These are phyloP conservation scores for Coprinellus micaceus DNA, from an alignment of 768 basidiomycete genomes.

Conservation along the genomic window DNA sequence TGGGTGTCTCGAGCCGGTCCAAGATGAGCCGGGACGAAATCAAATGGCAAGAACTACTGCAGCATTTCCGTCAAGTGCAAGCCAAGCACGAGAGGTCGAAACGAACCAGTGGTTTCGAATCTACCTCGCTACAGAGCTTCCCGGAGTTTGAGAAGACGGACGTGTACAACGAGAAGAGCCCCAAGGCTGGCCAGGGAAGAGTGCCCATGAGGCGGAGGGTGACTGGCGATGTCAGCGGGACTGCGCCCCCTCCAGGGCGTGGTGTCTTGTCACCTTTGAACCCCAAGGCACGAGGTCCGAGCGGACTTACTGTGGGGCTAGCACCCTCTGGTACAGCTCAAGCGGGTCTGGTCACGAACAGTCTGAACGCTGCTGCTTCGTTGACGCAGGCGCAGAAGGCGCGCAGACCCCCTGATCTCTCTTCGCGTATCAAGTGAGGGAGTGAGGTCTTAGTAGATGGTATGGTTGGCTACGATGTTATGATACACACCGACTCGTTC, in stretches of 20 bases:
- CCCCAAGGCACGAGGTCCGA: constrained; percentile 58
- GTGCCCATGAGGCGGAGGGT: constrained; percentile 59
- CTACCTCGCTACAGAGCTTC: constrained; percentile 46
- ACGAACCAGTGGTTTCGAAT: constrained; percentile 68
- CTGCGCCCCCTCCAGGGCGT: constrained; percentile 28
- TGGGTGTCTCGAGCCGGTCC: constrained; percentile 54
- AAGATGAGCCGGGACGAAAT: constrained; percentile 86
- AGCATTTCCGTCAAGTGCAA: constrained; percentile 90
- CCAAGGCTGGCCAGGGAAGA: constrained; percentile 29
- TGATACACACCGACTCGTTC: neutral
- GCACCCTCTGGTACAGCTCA: constrained; percentile 16
- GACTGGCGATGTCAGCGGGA: constrained; percentile 39
- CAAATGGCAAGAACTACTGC: constrained; percentile 93
- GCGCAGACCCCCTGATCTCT: constrained; percentile 29
- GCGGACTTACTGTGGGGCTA: constrained; percentile 30
- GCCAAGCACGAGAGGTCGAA: constrained; percentile 89
- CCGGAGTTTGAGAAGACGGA: constrained; percentile 43
- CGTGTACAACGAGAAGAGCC: constrained; percentile 17
- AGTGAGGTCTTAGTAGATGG: neutral
- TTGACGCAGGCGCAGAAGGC: constrained; percentile 35
- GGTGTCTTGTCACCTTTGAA: constrained; percentile 70
- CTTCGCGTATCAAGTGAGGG: too few species aligned
- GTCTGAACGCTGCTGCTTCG: constrained; percentile 25
- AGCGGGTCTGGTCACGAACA: constrained; percentile 14
- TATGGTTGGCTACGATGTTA: neutral